A percentile compares a stretch with the other conserved stretches of the same genome.
Evolutionary conservation across 148 eudicot species (phyloP).

Genomic region (Persicaria tinctoria): DNA sequence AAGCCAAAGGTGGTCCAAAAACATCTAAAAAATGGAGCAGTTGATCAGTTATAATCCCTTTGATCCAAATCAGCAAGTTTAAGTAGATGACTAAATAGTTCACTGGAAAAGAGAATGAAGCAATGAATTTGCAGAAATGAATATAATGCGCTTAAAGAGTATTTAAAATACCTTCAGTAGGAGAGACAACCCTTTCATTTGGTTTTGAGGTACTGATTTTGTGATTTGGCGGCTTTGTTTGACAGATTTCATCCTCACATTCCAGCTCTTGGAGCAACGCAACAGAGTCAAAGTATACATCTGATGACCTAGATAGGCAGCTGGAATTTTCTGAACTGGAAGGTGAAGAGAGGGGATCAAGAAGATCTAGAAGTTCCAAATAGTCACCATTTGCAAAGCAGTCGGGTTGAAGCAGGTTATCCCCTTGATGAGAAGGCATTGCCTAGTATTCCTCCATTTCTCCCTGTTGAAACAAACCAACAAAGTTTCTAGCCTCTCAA

Average conservation of each 20-base stretch:
- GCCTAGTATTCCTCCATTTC: slow-evolving; percentile 11
- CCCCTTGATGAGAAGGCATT: slow-evolving; percentile 1
- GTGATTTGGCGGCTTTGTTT: not conserved
- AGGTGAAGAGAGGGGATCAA: too few species aligned
- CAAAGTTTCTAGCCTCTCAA: too few species aligned
- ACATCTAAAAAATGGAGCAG: too few species aligned
- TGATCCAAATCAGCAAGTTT: not conserved
- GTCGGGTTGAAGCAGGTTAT: too few species aligned
- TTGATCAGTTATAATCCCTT: too few species aligned
- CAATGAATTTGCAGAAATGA: not conserved
- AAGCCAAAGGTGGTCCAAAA: too few species aligned
- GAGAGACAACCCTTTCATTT: not conserved
- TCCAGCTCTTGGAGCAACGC: slow-evolving; percentile 3
- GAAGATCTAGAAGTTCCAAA: too few species aligned
- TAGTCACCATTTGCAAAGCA: too few species aligned
- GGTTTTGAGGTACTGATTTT: not conserved
- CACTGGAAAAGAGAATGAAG: not conserved
- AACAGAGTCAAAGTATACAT: slow-evolving; percentile 35
- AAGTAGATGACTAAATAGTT: not conserved
- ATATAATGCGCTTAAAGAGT: not conserved
- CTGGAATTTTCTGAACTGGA: too few species aligned
- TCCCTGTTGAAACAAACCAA: slow-evolving; percentile 9
- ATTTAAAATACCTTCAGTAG: slow-evolving; percentile 1
- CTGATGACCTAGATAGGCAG: slow-evolving; percentile 33
- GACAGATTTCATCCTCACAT: slow-evolving; percentile 3